Base-by-base conservation (phyloP, 805 yeast species). In the Candida insectalens region DNA sequence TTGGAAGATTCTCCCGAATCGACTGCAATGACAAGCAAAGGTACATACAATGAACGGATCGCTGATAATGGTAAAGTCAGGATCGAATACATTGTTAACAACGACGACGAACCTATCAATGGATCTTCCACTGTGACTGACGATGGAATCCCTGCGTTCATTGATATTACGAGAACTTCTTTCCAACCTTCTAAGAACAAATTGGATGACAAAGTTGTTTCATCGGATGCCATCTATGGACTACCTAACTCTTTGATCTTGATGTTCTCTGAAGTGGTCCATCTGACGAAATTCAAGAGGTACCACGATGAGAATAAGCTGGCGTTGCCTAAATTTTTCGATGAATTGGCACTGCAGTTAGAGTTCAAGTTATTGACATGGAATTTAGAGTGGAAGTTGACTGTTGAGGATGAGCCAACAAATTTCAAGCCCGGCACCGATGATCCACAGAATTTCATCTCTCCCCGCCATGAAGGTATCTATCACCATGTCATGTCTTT, bases 171-270 rank as follows among this genome's bases (percentile, higher is more conserved):
- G 17, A 62, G 62, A 47, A 41, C 61, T 20, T 50, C 63, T 51
- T 51, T 66, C 50, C 60, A 53, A 35, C 57, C 52, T 23, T 54
- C 61, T 1, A 55, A 53, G 35, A 52, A 56, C 39, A 72, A 69
- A 44, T 57, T 67, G 25, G 71, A 70, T 36, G 74, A 71, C 46
- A 72, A 73, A 40, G 64, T 71, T 34, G 65, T 79, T 40, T 77
- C 87, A 6, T 77, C 88, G 1, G 94, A 82, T 53, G 83, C 88
- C 0, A 61, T 84, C 32, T 84, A 83, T 51, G 95, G 95, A 1
- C 60, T 85, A 36, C 95, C 95, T 6, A 83, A 82, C 47, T 80
- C 94, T 3, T 60, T 85, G 28, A 77, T 83, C 36, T 46, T 77
- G 16, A 57, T 84, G 35, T 83, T 85, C 55, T 71, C 81, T 37